Evolutionary conservation across 192 early-diverging fungal genomes (phyloP), one percentile per base, ranked within the genome.

Genomic region (Diversispora eburnea): DNA sequence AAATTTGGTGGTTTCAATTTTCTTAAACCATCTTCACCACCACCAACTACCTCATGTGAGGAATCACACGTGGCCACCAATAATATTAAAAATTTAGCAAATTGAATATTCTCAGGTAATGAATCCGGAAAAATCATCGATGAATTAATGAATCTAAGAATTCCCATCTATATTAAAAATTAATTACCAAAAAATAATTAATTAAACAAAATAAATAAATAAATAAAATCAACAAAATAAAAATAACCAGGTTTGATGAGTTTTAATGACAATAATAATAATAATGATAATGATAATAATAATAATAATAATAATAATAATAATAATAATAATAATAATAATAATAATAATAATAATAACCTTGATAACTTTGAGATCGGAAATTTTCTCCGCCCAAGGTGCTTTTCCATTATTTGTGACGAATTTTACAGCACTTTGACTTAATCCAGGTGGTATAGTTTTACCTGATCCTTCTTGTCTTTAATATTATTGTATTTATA

Each of bases 21-120:
- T 81, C 91, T 92, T 41, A 94, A 41, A 13, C 89, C 91, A 74
- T 95, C 92, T 67, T 98, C 94, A 43, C 91, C 91, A 7, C 88
- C 86, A 13, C 83, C 80, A 0, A 89, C 80, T 3, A 87, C 79
- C 54, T 92, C 86, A 74, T 92, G 85, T 72, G 90, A 89, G 0
- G 90, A 68, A 82, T 97, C 95, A 61, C 86, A 84, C 0, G 86
- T 77, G 13, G 86, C 91, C 3, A 79, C 80, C 12, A 92, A 74
- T 19, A 87, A 84, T 5, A 92, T 74, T 3, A 80, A 67, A 59
- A 88, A 92, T 49, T 89, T 83, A 52, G 89, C 89, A 48, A 80
- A 75, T 67, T 85, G 83, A 48, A 88, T 51, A 20, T 46, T 22
- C 17, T 68, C 41, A 0, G 82, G 66, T 9, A 81, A 62, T 43